Evolutionary conservation across 2,329 filamentous ascomycete genomes (phyloP), one percentile per base, ranked within the genome.

Genomic region (Fusarium caatingaense): DNA sequence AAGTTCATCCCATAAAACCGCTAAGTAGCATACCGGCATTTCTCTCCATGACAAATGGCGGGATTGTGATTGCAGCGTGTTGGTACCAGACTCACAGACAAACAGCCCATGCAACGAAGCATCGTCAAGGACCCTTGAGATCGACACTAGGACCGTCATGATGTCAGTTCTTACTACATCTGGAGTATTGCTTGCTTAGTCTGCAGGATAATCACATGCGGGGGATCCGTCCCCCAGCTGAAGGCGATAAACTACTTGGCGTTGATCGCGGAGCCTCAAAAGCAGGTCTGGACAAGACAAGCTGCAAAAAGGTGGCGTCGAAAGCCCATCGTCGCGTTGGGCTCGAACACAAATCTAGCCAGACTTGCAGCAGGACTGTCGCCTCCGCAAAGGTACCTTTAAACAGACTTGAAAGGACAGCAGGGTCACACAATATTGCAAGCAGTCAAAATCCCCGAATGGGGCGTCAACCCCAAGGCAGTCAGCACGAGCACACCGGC

Each of bases 111-210:
- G 37, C 27, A 25, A 34, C 21, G 34, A 60, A 42, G 18, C 27
- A 55, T 55, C 50, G 44, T 42, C 62, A 53, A 48, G 25, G 45
- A 64, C 62, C 53, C 58, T 59, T 34, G 12, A 23, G 64, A 70
- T 71, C 67, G 58, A 60, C 67, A 64, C 54, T 71, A 56, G 37
- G 41, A 44, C 58, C 27, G 40, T 64, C 46, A 63, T 71, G 66
- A 64, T 67, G 57, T 60, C 67, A 64, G 56, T 57, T 71, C 49
- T 71, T 64, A 68, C 67, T 54, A 41, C 28, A 64, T 71, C 63
- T 69, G 53, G 67, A 68, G 34, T 28, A 40, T 32, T 60, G 45
- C 27, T 41, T 49, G 48, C 44, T 46, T 56, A 66, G 44, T 41
- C 44, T 68, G 58, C 67, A 60, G 63, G 45, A 64, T 45, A 50